phyloP scores from a whole-genome alignment of 495 filamentous ascomycete species.

The Xylaria nigripes region DNA sequence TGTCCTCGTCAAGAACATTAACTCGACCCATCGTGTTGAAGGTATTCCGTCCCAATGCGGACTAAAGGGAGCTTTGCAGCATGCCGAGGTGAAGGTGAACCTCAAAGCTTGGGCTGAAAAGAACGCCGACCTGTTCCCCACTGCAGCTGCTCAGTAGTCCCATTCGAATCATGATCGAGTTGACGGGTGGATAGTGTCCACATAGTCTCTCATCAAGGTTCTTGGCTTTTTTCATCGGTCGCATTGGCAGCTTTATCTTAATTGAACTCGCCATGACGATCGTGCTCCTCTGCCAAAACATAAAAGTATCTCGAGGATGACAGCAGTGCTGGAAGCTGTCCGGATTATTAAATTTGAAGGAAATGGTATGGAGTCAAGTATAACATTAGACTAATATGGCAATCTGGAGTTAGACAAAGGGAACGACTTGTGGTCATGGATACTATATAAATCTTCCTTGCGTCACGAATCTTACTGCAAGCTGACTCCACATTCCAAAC shows the following conservation, averaged over 20 bases:
- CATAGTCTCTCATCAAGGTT: not conserved
- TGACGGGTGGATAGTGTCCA: not conserved
- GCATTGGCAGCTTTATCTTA: not conserved
- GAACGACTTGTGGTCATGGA: not conserved
- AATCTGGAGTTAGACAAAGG: not conserved
- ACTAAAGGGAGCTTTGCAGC: conserved; percentile 61
- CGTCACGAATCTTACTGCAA: not conserved
- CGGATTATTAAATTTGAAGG: not conserved
- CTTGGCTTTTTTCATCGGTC: not conserved
- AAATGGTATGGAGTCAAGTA: not conserved
- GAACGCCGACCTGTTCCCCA: conserved; percentile 37
- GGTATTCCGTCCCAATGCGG: conserved; percentile 69
- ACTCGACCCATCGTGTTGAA: conserved; percentile 88
- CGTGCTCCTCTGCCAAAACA: not conserved
- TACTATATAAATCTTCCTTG: not conserved
- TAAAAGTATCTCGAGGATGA: not conserved
- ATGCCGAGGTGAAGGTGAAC: conserved; percentile 31
- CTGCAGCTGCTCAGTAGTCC: conserved; percentile 27
- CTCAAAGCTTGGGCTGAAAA: conserved; percentile 38
- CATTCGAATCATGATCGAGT: not conserved
- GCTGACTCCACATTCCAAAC: no score
- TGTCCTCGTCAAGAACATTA: conserved; percentile 93
- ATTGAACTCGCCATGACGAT: not conserved
- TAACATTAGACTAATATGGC: conserved; percentile 5
- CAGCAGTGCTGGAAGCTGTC: not conserved